Base-by-base conservation (phyloP, 2,329 filamentous ascomycete species). In the Mariannaea sp. region DNA sequence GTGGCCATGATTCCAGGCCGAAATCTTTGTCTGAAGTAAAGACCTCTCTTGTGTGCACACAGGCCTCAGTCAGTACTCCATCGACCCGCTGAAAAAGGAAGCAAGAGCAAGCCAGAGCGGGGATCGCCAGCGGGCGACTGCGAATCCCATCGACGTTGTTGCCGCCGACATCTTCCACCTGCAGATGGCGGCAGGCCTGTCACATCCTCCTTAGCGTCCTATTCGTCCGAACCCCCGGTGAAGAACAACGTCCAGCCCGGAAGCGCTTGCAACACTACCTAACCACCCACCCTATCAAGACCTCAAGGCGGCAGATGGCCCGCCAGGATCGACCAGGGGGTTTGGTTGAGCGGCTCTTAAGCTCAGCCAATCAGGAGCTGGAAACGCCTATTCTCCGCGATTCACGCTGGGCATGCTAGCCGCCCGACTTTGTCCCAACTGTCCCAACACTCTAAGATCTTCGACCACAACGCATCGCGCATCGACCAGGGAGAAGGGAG, bases 91-190 rank as follows among this genome's bases (percentile, higher is more conserved):
- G n/a, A n/a, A n/a, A n/a, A n/a, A n/a, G n/a, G n/a, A n/a, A n/a
- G n/a, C n/a, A n/a, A n/a, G n/a, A n/a, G n/a, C n/a, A n/a, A n/a
- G n/a, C n/a, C n/a, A n/a, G 24, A 49, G 35, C 48, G 49, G 56
- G 55, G 49, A 41, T 47, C 16, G 30, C 30, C 29, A 29, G 26
- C 19, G 47, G 42, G 38, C 50, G 43, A 41, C 56, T 41, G 62
- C 69, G 67, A 71, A 71, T 70, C 67, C 63, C 42, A 58, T 52
- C 24, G 57, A 61, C 50, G 60, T 62, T 67, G 65, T 79, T 79
- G 71, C 77, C 77, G 77, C 77, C 76, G 70, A 67, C 56, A 61
- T 59, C 67, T 76, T 7, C 26, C 26, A 29, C 12, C 26, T 32
- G 74, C 71, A 73, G 63, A 64, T 69, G 70, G 69, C 70, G 70